These are phyloP conservation scores for Aspergillus calidoustus DNA, from an alignment of 2,329 filamentous ascomycete genomes.

Conservation along the genomic window DNA sequence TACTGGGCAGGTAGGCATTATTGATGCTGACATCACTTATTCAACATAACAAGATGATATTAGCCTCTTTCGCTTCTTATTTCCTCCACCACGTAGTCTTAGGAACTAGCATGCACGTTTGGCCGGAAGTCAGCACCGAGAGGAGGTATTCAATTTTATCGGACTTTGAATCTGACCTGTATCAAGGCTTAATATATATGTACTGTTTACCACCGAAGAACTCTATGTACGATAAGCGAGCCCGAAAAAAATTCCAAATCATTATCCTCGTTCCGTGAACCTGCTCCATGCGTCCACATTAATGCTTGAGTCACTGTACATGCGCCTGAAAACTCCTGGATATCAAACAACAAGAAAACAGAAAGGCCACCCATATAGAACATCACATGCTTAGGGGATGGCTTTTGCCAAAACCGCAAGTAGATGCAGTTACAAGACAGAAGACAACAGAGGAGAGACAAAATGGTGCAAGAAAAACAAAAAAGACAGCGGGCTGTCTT, in stretches of 20 bases:
- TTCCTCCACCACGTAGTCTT: background rate
- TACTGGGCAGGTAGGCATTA: background rate
- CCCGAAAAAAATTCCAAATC: constrained; percentile 4
- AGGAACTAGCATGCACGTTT: background rate
- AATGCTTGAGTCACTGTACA: constrained; percentile 1
- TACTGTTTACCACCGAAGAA: background rate
- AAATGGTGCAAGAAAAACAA: constrained; percentile 16
- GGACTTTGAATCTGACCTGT: constrained; percentile 1
- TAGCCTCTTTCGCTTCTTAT: background rate
- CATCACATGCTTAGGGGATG: background rate
- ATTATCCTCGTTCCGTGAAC: background rate
- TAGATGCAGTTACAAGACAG: constrained; percentile 1
- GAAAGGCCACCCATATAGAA: background rate
- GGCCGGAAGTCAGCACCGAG: constrained; percentile 4
- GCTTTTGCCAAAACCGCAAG: background rate
- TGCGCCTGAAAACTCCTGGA: constrained; percentile 21
- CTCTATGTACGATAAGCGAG: constrained; percentile 3
- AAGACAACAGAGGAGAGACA: constrained; percentile 9
- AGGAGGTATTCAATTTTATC: background rate
- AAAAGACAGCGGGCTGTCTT: background rate
- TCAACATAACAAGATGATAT: background rate
- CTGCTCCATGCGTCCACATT: background rate
- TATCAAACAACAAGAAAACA: constrained; percentile 11
- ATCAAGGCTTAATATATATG: background rate
- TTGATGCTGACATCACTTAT: background rate